Evolutionary conservation across 2,329 filamentous ascomycete species (phyloP).

Genomic region (Arthrinium puccinioides): DNA sequence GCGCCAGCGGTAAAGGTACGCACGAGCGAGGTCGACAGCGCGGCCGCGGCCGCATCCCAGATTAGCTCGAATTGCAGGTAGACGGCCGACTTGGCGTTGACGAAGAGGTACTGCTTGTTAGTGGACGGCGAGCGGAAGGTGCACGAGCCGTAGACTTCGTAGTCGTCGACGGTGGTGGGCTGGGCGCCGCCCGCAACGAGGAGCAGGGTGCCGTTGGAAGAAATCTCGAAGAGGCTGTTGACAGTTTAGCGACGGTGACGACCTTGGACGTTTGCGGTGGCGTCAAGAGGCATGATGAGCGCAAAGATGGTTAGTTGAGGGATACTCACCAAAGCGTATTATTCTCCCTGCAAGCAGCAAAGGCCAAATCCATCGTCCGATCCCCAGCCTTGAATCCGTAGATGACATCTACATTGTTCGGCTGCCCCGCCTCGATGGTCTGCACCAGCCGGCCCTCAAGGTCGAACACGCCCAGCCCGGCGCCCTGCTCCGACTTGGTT

Average conservation of each 20-base stretch:
- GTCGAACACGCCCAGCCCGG: conserved; percentile 42
- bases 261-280: no score
- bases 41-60: conserved; percentile 28
- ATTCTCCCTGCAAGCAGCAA: conserved; percentile 42
- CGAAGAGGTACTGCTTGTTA: conserved; percentile 44
- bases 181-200: conserved; percentile 38
- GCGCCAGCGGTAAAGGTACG: conserved; percentile 43
- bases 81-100: conserved; percentile 45
- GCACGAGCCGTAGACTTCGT: conserved; percentile 44
- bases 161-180: conserved; percentile 34
- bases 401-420: conserved; percentile 48
- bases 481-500: conserved; percentile 39
- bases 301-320: no score
- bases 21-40: conserved; percentile 37
- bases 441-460: conserved; percentile 39
- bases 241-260: no score
- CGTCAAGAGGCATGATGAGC: no score
- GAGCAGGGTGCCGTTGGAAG: conserved; percentile 33
- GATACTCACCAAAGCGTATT: conserved; percentile 43
- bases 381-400: conserved; percentile 37
- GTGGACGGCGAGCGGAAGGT: conserved; percentile 39
- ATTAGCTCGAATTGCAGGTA: conserved; percentile 47
- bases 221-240: conserved; percentile 40
- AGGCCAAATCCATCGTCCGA: conserved; percentile 38
- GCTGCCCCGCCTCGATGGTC: conserved; percentile 34